A percentile compares a stretch with the other conserved stretches of the same genome.
These are phyloP conservation scores for Mucor indicus DNA, from an alignment of 371 early-diverging fungal genomes.

Conservation along the genomic window DNA sequence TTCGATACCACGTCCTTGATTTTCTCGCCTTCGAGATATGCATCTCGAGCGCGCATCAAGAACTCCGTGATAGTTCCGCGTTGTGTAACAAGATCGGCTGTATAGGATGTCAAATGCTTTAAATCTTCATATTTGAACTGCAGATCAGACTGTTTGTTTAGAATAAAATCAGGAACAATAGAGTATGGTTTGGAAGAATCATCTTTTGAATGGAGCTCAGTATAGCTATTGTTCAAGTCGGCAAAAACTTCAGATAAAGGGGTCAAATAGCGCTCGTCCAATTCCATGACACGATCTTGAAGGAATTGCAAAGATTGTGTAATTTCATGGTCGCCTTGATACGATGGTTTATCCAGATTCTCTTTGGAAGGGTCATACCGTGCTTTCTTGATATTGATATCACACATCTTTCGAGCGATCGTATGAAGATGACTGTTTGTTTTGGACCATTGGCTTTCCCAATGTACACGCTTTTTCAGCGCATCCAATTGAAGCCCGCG, in stretches of 20 bases:
- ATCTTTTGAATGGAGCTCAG: too few relatives aligned
- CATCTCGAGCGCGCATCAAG: constrained; percentile 38
- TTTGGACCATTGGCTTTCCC: constrained; percentile 36
- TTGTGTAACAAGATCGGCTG: constrained; percentile 36
- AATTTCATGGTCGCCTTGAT: constrained; percentile 30
- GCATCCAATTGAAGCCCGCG: constrained; percentile 30
- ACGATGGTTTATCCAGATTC: constrained; percentile 35
- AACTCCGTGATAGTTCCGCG: constrained; percentile 38
- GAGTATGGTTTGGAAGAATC: too few relatives aligned
- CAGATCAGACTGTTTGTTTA: constrained; percentile 26
- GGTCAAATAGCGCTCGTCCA: constrained; percentile 21
- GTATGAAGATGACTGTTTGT: constrained; percentile 37
- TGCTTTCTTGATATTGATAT: constrained; percentile 40
- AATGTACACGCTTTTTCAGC: constrained; percentile 28
- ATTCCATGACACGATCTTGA: constrained; percentile 32
- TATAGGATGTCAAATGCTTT: constrained; percentile 20
- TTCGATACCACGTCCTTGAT: constrained; percentile 35
- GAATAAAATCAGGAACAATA: constrained; percentile 16
- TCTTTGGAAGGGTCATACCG: constrained; percentile 38
- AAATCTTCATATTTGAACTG: constrained; percentile 27
- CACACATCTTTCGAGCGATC: constrained; percentile 40
- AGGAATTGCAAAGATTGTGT: constrained; percentile 30
- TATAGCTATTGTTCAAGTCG: constrained; percentile 6
- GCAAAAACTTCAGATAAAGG: constrained; percentile 5
- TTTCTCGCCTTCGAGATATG: constrained; percentile 39